phyloP scores from a whole-genome alignment of 106 monocot genomes.

The Narthecium ossifragum region DNA sequence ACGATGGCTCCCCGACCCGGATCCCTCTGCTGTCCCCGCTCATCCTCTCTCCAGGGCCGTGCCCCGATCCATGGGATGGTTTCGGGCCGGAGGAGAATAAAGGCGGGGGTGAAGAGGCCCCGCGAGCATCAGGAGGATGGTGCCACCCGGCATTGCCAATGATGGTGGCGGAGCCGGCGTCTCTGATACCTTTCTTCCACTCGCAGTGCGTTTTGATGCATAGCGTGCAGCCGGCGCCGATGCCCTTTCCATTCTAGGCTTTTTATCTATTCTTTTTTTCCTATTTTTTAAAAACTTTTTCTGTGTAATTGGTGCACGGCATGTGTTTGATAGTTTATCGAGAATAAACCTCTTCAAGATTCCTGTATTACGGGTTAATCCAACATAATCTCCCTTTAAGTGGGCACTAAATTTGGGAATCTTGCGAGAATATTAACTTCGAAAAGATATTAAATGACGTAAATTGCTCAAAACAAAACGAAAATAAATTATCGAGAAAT shows the following conservation, averaged over 20 bases:
- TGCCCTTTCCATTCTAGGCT: not conserved
- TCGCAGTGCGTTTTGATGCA: constrained; percentile 8
- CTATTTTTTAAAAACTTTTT: too few relatives aligned
- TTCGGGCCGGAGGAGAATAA: too few relatives aligned
- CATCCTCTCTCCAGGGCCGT: constrained; percentile 6
- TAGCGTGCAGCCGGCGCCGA: not conserved
- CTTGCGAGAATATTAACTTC: too few relatives aligned
- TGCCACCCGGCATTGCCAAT: constrained; percentile 24
- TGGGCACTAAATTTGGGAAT: too few relatives aligned
- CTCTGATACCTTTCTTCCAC: constrained; percentile 15
- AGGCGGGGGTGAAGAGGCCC: not conserved
- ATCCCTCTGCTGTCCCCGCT: constrained; percentile 40
- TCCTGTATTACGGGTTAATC: too few relatives aligned
- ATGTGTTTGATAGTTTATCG: not conserved
- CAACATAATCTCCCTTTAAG: too few relatives aligned
- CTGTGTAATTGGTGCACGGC: not conserved
- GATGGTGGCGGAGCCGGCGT: constrained; percentile 17
- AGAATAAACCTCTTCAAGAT: too few relatives aligned
- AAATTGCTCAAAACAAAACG: not conserved
- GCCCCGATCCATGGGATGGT: not conserved
- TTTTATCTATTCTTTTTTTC: not conserved
- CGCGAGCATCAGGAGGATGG: constrained; percentile 9
- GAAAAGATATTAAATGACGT: too few relatives aligned
- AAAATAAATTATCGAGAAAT: too few relatives aligned
- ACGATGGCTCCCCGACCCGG: not conserved